phyloP scores from a whole-genome alignment of 805 yeast genomes.

The Candida sanyiensis region DNA sequence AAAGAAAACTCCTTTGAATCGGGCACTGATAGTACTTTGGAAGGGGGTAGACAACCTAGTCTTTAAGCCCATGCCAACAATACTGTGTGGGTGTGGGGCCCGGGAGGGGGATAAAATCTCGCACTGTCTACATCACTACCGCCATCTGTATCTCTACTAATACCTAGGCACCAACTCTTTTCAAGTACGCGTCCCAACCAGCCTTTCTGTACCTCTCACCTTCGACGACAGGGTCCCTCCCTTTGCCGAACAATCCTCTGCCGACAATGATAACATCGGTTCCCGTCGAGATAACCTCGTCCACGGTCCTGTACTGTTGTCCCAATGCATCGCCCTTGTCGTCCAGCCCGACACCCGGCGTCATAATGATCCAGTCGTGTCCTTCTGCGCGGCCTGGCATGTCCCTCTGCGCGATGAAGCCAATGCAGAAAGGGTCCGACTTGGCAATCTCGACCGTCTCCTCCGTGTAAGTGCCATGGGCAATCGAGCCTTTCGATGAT shows the following conservation, averaged over 20 bases:
- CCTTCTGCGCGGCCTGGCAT: constrained; percentile 82
- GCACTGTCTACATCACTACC: no score
- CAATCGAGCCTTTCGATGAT: constrained; percentile 89
- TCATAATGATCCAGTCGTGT: constrained; percentile 93
- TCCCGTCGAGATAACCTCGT: constrained; percentile 78
- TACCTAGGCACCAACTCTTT: constrained; percentile 24
- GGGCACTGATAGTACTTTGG: no score
- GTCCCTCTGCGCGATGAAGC: constrained; percentile 89
- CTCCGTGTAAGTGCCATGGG: constrained; percentile 84
- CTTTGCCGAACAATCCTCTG: constrained; percentile 91
- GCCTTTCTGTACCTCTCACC: constrained; percentile 87
- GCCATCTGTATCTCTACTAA: no score
- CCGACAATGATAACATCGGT: constrained; percentile 97
- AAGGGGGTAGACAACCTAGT: no score
- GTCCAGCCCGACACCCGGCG: constrained; percentile 98
- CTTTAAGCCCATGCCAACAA: no score
- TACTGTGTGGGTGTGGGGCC: no score
- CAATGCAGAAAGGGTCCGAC: constrained; percentile 84
- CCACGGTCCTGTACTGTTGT: constrained; percentile 92
- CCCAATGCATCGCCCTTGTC: constrained; percentile 95
- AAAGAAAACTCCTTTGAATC: no score
- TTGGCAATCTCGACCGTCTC: constrained; percentile 89
- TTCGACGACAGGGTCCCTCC: constrained; percentile 84
- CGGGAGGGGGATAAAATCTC: no score
- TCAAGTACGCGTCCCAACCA: constrained; percentile 88